These are phyloP conservation scores for Ophiostoma ips DNA, from an alignment of 2,329 filamentous ascomycete species.

Conservation along the genomic window DNA sequence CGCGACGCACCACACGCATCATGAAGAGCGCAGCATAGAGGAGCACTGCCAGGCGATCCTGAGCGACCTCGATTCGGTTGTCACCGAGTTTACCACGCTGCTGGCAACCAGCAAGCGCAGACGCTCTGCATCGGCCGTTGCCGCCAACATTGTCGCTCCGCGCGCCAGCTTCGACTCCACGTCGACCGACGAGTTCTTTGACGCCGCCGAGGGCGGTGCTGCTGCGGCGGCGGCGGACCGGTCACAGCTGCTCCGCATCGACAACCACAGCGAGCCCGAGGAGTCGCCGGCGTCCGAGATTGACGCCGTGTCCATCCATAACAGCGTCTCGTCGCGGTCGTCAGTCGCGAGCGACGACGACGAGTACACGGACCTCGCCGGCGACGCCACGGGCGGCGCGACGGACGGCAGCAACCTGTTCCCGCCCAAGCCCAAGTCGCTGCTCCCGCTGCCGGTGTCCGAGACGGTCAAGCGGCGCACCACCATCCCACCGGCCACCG, in stretches of 20 bases:
- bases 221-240: constrained; percentile 16
- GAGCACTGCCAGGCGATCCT: constrained; percentile 76
- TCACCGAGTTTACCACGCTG: constrained; percentile 66
- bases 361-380: constrained; percentile 21
- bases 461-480: constrained; percentile 50
- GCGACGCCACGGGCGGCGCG: constrained; percentile 17
- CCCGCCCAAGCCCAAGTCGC: constrained; percentile 59
- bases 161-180: constrained; percentile 67
- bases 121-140: constrained; percentile 39
- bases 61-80: constrained; percentile 68
- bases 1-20: constrained; percentile 19
- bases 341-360: constrained; percentile 48
- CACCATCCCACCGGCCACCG: constrained; percentile 58
- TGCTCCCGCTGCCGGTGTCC: constrained; percentile 63
- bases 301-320: constrained; percentile 43
- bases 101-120: constrained; percentile 68
- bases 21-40: constrained; percentile 54
- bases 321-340: constrained; percentile 50
- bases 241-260: constrained; percentile 21
- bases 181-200: constrained; percentile 83
- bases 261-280: constrained; percentile 10
- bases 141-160: constrained; percentile 18
- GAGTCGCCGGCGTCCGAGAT: constrained; percentile 34
- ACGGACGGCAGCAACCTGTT: constrained; percentile 42
- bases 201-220: constrained; percentile 75